Evolutionary conservation across 208 protist species (phyloP), one percentile per base, ranked within the genome.

Genomic region (Phytomonas francai): DNA sequence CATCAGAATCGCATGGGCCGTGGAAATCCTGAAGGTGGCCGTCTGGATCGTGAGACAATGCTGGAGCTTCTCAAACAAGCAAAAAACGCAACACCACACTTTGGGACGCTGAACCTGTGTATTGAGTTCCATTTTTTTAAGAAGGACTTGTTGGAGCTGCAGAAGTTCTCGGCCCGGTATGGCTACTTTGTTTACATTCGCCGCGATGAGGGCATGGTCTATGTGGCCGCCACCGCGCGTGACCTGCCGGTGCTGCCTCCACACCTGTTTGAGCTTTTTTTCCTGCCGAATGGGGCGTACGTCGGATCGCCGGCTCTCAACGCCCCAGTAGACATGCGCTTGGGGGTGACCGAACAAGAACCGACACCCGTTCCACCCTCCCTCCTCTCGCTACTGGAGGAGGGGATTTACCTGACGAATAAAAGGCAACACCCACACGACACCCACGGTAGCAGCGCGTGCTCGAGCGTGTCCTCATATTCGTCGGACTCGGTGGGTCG

Each of bases 51-150:
- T 33, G 28, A 33, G 61, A 58, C 30, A 9, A n/a, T 39, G 27
- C 60, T 72, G 29, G 68, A 68, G 25, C 67, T 71, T 29, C 67
- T 71, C 30, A n/a, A n/a, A n/a, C 33, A 71, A 28, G 67, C 67
- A 14, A 72, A 73, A 63, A 39, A 65, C n/a, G 28, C 42, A 22
- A 77, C 72, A 34, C 72, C 72, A 0, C 72, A 72, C 32, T 77
- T 77, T 73, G 72, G 72, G 3, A 51, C 60, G 25, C 63, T 77
- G n/a, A 73, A 72, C 58, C 63, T 68, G 12, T 72, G 68, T 32
- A 49, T 77, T 8, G 59, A 77, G 39, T 54, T 33, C 28, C 58
- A 28, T 14, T 69, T 65, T 16, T 65, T 67, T 34, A 29, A 42
- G 8, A 60, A 61, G 28, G 72, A 77, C 29, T n/a, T 77, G n/a